Conservation (phyloP, 2,329 filamentous ascomycete species). For the Camillea tinctor region DNA sequence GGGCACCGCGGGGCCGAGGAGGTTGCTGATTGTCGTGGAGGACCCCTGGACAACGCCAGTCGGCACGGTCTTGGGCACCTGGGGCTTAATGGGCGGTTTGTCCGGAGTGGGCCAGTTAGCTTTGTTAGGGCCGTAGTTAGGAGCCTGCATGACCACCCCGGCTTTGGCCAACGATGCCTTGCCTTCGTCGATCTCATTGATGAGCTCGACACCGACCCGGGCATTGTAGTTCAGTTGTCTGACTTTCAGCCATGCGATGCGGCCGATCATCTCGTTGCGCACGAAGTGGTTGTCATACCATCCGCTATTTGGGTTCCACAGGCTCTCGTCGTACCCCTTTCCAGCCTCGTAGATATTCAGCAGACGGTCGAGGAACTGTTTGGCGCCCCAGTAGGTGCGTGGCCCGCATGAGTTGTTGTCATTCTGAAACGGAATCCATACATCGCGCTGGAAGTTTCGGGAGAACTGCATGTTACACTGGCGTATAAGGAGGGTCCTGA, state of each 20-base stretch:
- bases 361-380: constrained; percentile 21
- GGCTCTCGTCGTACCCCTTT: background rate
- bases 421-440: constrained; percentile 18
- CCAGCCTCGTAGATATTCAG: constrained; percentile 4
- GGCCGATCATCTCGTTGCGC: constrained; percentile 28
- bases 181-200: background rate
- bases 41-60: no score
- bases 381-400: constrained; percentile 24
- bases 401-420: constrained; percentile 21
- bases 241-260: constrained; percentile 16
- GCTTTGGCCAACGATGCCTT: background rate
- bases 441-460: background rate
- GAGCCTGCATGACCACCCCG: background rate
- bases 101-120: background rate
- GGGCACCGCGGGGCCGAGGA: background rate
- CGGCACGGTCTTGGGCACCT: background rate
- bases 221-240: constrained; percentile 20
- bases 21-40: background rate
- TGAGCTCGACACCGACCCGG: constrained; percentile 23
- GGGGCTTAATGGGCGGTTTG: background rate
- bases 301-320: constrained; percentile 19
- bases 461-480: constrained; percentile 7
- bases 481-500: constrained; percentile 2
- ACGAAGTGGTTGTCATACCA: constrained; percentile 24
- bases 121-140: background rate